A percentile compares a stretch with the other conserved stretches of the same genome.
These are phyloP conservation scores for Stephania cephalantha DNA, from an alignment of 164 flowering plant species.

Conservation along the genomic window DNA sequence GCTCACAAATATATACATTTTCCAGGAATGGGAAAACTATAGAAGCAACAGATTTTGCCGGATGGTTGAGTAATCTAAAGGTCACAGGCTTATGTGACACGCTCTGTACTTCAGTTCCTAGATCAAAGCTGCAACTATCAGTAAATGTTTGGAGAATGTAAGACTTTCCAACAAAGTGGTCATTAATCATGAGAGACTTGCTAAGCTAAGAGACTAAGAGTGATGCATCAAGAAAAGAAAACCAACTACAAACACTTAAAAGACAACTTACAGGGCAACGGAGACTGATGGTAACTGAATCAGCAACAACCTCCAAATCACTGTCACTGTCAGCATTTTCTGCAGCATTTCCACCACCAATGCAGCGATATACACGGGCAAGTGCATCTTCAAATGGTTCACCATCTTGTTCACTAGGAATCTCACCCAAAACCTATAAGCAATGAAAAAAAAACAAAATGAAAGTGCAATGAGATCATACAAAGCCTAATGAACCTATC, in stretches of 20 bases:
- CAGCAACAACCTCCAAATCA: conserved; percentile 92
- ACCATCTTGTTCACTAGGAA: conserved; percentile 80
- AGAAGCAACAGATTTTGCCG: too few relatives aligned
- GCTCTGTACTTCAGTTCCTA: too few relatives aligned
- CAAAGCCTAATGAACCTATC: background rate
- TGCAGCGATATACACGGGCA: conserved; percentile 82
- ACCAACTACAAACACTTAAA: background rate
- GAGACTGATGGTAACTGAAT: conserved; percentile 61
- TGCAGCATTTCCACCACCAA: conserved; percentile 72
- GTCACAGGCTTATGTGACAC: too few relatives aligned
- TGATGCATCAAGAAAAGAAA: background rate
- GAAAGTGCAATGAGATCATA: background rate
- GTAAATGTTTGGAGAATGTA: too few relatives aligned
- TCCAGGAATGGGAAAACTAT: too few relatives aligned
- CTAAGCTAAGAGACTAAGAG: background rate
- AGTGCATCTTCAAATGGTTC: conserved; percentile 88
- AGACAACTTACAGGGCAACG: conserved; percentile 83
- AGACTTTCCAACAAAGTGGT: too few relatives aligned
- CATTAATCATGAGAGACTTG: too few relatives aligned
- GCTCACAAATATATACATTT: too few relatives aligned
- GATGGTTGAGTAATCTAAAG: too few relatives aligned
- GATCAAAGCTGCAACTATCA: too few relatives aligned
- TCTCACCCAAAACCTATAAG: conserved; percentile 56
- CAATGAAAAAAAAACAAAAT: conserved; percentile 1
- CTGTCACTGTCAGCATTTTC: conserved; percentile 90